Percentiles rank a stretch among this genome's conserved stretches.
phyloP scores from a whole-genome alignment of 2,329 filamentous ascomycete genomes.

The Colletotrichum tropicale region DNA sequence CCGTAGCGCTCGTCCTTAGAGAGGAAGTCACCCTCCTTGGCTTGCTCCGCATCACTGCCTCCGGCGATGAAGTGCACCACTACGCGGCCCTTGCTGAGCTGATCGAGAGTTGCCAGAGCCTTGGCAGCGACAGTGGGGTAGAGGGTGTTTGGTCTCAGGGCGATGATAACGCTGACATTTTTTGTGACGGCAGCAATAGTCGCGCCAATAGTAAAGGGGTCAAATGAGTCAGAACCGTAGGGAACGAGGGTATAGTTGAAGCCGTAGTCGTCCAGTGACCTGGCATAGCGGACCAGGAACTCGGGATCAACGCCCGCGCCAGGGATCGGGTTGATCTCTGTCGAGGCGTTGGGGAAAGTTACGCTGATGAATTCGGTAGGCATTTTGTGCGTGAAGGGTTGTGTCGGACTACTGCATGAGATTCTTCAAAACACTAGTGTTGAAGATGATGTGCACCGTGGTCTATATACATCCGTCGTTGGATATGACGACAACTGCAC shows the following conservation, averaged over 20 bases:
- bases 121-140: conserved; percentile 68
- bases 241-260: conserved; percentile 68
- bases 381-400: conserved; percentile 31
- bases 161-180: conserved; percentile 65
- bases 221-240: conserved; percentile 59
- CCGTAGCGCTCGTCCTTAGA: conserved; percentile 62
- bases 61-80: conserved; percentile 69
- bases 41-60: conserved; percentile 64
- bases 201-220: conserved; percentile 63
- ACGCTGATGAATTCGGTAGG: conserved; percentile 63
- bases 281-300: conserved; percentile 60
- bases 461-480: conserved; percentile 14
- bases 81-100: conserved; percentile 60
- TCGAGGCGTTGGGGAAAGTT: conserved; percentile 62
- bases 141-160: conserved; percentile 64
- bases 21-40: conserved; percentile 63
- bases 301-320: conserved; percentile 57
- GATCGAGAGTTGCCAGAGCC: conserved; percentile 64
- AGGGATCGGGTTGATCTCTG: conserved; percentile 58
- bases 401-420: not conserved
- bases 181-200: conserved; percentile 62
- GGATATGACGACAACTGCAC: conserved; percentile 26
- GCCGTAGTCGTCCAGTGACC: conserved; percentile 61
- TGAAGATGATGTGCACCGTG: not conserved
- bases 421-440: not conserved